Evolutionary conservation across 2,329 filamentous ascomycete species (phyloP).

Genomic region (Metarhizium robertsii): DNA sequence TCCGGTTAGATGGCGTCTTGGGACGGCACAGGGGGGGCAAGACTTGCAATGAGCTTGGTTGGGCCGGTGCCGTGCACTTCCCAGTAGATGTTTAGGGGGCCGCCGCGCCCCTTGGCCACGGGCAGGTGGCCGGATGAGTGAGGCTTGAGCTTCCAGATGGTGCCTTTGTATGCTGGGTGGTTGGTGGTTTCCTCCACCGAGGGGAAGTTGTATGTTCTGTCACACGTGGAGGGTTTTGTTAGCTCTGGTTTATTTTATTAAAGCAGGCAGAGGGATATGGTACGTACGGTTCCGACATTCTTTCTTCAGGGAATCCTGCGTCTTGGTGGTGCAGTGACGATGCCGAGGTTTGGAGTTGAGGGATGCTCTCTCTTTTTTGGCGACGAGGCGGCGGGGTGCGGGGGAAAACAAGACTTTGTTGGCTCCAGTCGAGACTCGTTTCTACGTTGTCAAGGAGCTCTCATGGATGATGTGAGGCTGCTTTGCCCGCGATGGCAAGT

Average conservation of each 20-base stretch:
- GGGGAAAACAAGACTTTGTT: no score
- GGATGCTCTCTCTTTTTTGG: no score
- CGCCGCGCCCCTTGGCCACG: constrained; percentile 62
- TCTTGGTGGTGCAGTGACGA: background rate
- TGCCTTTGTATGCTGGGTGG: constrained; percentile 58
- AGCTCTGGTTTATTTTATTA: background rate
- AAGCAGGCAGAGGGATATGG: background rate
- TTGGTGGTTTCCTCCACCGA: constrained; percentile 49
- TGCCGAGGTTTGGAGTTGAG: background rate
- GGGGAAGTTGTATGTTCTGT: constrained; percentile 19
- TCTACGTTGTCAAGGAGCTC: no score
- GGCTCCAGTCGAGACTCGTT: no score
- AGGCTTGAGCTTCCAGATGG: constrained; percentile 61
- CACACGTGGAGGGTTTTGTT: background rate
- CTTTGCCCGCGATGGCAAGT: no score
- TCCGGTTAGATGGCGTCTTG: no score
- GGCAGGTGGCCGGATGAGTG: constrained; percentile 48
- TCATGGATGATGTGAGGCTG: no score
- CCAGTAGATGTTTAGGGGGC: constrained; percentile 67
- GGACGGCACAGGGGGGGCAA: no score
- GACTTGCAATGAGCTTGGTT: constrained; percentile 62
- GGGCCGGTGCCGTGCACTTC: constrained; percentile 71
- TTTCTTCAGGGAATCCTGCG: background rate
- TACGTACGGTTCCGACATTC: constrained; percentile 1
- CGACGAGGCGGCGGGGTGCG: no score